Base-by-base conservation (phyloP, 805 yeast species). In the Starmerella riodocensis region DNA sequence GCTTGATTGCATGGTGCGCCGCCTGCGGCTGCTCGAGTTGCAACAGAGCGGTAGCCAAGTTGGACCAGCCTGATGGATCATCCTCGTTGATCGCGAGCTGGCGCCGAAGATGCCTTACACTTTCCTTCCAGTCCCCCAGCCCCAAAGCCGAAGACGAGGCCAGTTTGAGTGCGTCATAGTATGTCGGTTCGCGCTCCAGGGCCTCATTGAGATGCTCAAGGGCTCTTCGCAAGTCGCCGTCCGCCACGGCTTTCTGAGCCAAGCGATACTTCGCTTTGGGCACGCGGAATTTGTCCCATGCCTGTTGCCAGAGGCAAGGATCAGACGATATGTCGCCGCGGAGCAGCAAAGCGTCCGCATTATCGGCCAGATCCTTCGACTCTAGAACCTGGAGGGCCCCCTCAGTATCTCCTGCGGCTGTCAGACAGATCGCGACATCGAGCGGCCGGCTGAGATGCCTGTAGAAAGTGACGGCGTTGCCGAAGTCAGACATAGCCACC, bases 91-190 rank as follows among this genome's bases (percentile, higher is more conserved):
- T 56, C 0, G 93, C 66, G 24, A 85, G 86, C 62, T 95, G 84
- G 52, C 96, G 67, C 0, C 94, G 78, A 56, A 91, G 86, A 0
- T 95, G 95, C 54, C 82, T 93, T 0, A 93, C 76, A 0, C 96
- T 94, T 32, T 80, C 59, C 19, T 76, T 79, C 62, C 70, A 81
- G 49, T 78, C 74, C 6, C 62, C 67, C 12, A 73, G 58, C 54
- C 84, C 94, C 36, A 91, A 63, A 0, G 93, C 94, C 40, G 86
- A 65, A 55, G 94, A 83, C 5, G 97, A 97, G 54, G 86, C 85
- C 52, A 85, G 73, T 56, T 76, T 88, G 94, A 97, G 85, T 26
- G 88, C 79, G 16, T 79, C 82, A 50, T 71, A 74, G 51, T 71
- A 73, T 38, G 83, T 63, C 8, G 95, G 91, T 55, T 78, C 78